phyloP scores from a whole-genome alignment of 257 asterid genomes.

The Asclepias syriaca region DNA sequence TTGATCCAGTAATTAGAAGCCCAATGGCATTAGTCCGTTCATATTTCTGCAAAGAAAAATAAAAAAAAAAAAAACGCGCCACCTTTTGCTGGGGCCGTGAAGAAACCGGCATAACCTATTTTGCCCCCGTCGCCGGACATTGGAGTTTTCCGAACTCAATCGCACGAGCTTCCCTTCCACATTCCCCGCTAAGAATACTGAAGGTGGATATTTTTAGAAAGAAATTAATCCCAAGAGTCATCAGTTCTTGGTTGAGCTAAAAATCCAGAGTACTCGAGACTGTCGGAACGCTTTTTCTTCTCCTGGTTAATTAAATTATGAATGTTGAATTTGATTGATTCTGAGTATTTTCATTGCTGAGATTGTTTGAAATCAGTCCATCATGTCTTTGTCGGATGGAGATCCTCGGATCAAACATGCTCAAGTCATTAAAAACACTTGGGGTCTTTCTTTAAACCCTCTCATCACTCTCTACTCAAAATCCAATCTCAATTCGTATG shows the following conservation, averaged over 20 bases:
- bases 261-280: background rate
- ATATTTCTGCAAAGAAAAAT: background rate
- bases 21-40: background rate
- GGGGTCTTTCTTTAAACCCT: constrained; percentile 46
- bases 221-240: background rate
- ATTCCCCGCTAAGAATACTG: too few relatives aligned
- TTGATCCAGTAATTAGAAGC: background rate
- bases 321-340: background rate
- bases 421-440: constrained; percentile 37
- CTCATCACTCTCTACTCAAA: constrained; percentile 75
- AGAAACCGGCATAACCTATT: background rate
- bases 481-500: constrained; percentile 37
- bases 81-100: background rate
- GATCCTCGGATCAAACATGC: constrained; percentile 71
- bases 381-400: constrained; percentile 1
- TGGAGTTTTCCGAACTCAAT: background rate
- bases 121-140: background rate
- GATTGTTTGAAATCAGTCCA: background rate
- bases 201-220: background rate
- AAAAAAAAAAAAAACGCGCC: background rate
- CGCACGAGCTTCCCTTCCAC: background rate
- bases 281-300: background rate
- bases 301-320: background rate
- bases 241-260: background rate
- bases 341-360: background rate